Base-by-base conservation (phyloP, 108 stramenopile genomes). In the Thalassiosira profunda region DNA sequence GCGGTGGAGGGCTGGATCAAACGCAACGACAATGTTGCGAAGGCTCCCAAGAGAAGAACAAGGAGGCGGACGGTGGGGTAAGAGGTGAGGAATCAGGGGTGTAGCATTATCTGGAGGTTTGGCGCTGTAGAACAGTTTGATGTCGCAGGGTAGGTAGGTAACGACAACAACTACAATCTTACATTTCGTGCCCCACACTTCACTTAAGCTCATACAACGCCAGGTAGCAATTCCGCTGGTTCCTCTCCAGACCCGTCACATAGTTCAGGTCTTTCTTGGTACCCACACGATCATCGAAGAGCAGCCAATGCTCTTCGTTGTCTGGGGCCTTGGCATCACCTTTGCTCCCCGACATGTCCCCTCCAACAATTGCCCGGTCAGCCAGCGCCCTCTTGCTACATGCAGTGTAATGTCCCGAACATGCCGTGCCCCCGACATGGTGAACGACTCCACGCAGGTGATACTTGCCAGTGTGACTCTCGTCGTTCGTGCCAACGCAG, bases 371-470 rank as follows among this genome's bases (percentile, higher is more conserved):
- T n/a, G n/a, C n/a, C n/a, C n/a, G 33, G 2, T 10, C 18, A 25
- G 33, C 5, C 28, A 70, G 46, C 21, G 28, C 40, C 53, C 70
- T 65, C 29, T 57, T 66, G 9, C 78, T 82, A 47, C 86, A 85
- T 9, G 86, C 65, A 14, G 86, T 91, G 60, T 92, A 92, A 63
- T 89, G 88, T 12, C 91, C 91, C 17, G 85, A 87, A 43, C 60
- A 60, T 29, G 86, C 74, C 4, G 84, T 80, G 46, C 41, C 80
- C 12, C 91, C 91, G 37, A 87, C 79, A 61, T 92, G 91, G 62
- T 86, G 85, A 6, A 92, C 88, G 11, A 92, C 77, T 58, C 86
- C 83, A 26, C 72, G 48, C 8, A 88, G 56, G 18, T 41, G 37
- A 66, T 85, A 90, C 9, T 24, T 29, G 42, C 49, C 46, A 47